phyloP scores from a whole-genome alignment of 306 rosid genomes.

The Corylus avellana region DNA sequence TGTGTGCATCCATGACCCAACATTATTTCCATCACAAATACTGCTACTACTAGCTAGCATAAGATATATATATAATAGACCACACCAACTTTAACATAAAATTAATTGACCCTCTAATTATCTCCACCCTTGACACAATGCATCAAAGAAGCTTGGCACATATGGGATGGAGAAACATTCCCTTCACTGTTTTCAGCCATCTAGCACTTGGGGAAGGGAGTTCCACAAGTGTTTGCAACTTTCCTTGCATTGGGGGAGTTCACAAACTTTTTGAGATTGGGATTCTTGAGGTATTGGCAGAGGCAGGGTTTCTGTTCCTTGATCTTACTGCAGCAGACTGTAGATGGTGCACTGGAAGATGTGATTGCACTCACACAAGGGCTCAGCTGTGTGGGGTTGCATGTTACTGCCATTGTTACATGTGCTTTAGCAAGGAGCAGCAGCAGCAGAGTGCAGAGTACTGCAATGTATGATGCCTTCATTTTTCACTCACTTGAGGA shows the following conservation, averaged over 20 bases:
- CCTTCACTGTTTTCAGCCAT: constrained; percentile 9
- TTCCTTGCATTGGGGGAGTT: constrained; percentile 90
- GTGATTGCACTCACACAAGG: constrained; percentile 89
- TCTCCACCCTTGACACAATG: constrained; percentile 35
- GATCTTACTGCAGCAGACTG: constrained; percentile 83
- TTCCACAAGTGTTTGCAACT: constrained; percentile 90
- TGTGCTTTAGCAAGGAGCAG: constrained; percentile 48
- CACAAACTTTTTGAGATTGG: constrained; percentile 85
- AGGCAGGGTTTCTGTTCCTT: constrained; percentile 96
- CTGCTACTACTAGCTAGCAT: constrained; percentile 29
- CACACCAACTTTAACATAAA: constrained; percentile 42
- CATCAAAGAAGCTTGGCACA: constrained; percentile 32
- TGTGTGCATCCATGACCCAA: constrained; percentile 35
- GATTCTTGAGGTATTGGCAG: constrained; percentile 86
- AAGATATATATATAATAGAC: constrained; percentile 29
- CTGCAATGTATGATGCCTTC: constrained; percentile 66
- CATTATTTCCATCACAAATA: constrained; percentile 41
- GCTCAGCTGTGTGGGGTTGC: constrained; percentile 82
- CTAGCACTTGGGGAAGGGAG: constrained; percentile 85
- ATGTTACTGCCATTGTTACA: constrained; percentile 69
- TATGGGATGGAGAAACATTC: constrained; percentile 15
- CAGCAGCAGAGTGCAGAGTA: constrained; percentile 47
- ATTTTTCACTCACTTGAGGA: constrained; percentile 41
- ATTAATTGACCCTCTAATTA: constrained; percentile 22
- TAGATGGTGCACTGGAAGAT: constrained; percentile 71